Evolutionary conservation across 163 green algal genomes (phyloP).

Genomic region (Chloromonas sp.): DNA sequence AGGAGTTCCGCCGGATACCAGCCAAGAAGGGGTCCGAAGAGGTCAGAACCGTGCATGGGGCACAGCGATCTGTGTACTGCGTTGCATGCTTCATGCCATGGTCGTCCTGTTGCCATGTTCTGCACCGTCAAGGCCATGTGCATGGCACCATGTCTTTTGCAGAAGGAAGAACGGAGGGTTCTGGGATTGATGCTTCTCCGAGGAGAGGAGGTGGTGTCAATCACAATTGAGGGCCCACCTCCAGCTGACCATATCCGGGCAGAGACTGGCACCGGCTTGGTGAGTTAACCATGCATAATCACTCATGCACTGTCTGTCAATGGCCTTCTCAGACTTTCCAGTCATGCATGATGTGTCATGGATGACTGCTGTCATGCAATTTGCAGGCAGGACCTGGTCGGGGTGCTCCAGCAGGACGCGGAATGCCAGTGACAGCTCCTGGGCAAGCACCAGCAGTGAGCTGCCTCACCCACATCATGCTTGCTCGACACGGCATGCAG

Average conservation of each 20-base stretch:
- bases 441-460: slow-evolving; percentile 65
- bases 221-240: slow-evolving; percentile 93
- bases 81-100: not conserved
- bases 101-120: not conserved
- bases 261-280: slow-evolving; percentile 12
- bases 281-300: not conserved
- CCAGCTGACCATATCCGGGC: slow-evolving; percentile 61
- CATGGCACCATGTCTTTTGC: slow-evolving; percentile 12
- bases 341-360: too few relatives aligned
- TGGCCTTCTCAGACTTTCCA: too few relatives aligned
- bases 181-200: slow-evolving; percentile 91
- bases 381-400: slow-evolving; percentile 67
- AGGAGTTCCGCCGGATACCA: slow-evolving; percentile 91
- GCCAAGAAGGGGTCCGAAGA: slow-evolving; percentile 90
- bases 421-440: slow-evolving; percentile 75
- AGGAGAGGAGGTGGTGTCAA: slow-evolving; percentile 88
- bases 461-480: too few relatives aligned
- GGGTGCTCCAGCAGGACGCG: slow-evolving; percentile 79
- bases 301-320: too few relatives aligned
- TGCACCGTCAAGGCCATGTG: too few relatives aligned
- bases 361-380: not conserved
- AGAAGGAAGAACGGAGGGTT: slow-evolving; percentile 86
- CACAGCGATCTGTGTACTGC: not conserved
- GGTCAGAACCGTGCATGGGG: slow-evolving; percentile 35
- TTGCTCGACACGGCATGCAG: too few relatives aligned